Percentiles rank a stretch among this genome's conserved stretches.
These are phyloP conservation scores for Aethionema arabicum DNA, from an alignment of 345 rosid species.

Conservation along the genomic window DNA sequence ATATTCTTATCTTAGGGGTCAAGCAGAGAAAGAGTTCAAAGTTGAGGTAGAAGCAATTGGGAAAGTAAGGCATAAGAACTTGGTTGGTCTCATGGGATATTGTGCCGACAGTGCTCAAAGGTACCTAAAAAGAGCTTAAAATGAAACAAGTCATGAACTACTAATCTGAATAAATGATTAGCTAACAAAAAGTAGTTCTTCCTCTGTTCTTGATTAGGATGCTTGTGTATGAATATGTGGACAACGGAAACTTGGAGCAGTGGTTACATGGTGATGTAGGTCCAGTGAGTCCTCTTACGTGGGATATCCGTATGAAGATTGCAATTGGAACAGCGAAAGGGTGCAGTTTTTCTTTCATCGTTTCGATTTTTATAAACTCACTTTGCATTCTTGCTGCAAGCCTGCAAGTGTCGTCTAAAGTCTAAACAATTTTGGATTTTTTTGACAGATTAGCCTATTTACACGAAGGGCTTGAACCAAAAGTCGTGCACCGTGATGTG, in stretches of 20 bases:
- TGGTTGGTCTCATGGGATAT: conserved; percentile 89
- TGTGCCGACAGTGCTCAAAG: conserved; percentile 84
- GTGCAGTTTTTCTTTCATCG: conserved; percentile 31
- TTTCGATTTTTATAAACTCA: background rate
- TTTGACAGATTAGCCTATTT: conserved; percentile 76
- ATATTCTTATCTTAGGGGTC: conserved; percentile 54
- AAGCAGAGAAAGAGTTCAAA: conserved; percentile 94
- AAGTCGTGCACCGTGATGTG: conserved; percentile 93
- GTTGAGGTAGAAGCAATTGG: conserved; percentile 97
- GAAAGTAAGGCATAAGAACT: conserved; percentile 91
- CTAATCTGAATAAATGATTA: background rate
- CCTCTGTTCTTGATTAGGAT: conserved; percentile 50
- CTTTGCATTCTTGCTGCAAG: background rate
- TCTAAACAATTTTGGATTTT: conserved; percentile 20
- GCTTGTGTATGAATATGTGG: conserved; percentile 89
- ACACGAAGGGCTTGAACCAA: conserved; percentile 96
- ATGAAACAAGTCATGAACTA: conserved; percentile 18
- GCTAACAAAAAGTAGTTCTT: background rate
- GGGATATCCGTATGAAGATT: conserved; percentile 93
- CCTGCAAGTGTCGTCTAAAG: background rate
- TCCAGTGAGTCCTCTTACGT: conserved; percentile 75
- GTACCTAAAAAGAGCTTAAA: conserved; percentile 37
- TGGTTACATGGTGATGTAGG: conserved; percentile 97
- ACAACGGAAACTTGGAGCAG: conserved; percentile 95
- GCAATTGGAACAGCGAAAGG: conserved; percentile 95